These are phyloP conservation scores for Fusarium sacchari DNA, from an alignment of 2,329 filamentous ascomycete species.

Conservation along the genomic window DNA sequence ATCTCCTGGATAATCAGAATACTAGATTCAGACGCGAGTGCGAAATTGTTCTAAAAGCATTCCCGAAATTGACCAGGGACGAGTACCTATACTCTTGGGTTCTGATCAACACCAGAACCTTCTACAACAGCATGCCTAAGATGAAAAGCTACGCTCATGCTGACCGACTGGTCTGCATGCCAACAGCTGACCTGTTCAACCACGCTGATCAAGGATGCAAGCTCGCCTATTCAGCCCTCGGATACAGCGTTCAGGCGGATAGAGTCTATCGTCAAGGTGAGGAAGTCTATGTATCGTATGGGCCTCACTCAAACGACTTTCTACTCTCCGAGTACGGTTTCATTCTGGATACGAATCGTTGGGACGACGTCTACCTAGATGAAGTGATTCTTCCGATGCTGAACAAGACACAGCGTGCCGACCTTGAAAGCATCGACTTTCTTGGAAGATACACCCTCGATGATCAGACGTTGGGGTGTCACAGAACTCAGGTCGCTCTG, in stretches of 20 bases:
- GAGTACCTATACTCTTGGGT: slow-evolving; percentile 67
- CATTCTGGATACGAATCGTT: slow-evolving; percentile 57
- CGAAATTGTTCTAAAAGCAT: slow-evolving; percentile 46
- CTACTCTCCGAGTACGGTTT: slow-evolving; percentile 75
- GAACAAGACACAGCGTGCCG: slow-evolving; percentile 49
- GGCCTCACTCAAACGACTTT: slow-evolving; percentile 76
- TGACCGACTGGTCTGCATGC: slow-evolving; percentile 75
- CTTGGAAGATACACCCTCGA: slow-evolving; percentile 60
- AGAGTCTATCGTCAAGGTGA: slow-evolving; percentile 64
- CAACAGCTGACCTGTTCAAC: slow-evolving; percentile 79
- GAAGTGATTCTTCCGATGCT: slow-evolving; percentile 57
- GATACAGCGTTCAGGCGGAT: slow-evolving; percentile 65
- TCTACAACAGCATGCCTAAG: slow-evolving; percentile 63
- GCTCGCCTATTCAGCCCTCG: slow-evolving; percentile 59
- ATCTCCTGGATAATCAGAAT: slow-evolving; percentile 64
- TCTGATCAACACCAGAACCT: slow-evolving; percentile 70
- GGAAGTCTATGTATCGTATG: slow-evolving; percentile 77
- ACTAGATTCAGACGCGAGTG: slow-evolving; percentile 55
- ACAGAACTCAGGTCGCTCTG: slow-evolving; percentile 65
- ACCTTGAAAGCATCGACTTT: slow-evolving; percentile 58
- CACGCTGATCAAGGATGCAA: slow-evolving; percentile 61
- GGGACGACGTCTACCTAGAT: slow-evolving; percentile 62
- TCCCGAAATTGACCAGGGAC: slow-evolving; percentile 48
- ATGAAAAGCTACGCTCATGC: slow-evolving; percentile 56
- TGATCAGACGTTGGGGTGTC: slow-evolving; percentile 54